Evolutionary conservation across 768 basidiomycete species (phyloP).

Genomic region (Infundibulicybe gibba): DNA sequence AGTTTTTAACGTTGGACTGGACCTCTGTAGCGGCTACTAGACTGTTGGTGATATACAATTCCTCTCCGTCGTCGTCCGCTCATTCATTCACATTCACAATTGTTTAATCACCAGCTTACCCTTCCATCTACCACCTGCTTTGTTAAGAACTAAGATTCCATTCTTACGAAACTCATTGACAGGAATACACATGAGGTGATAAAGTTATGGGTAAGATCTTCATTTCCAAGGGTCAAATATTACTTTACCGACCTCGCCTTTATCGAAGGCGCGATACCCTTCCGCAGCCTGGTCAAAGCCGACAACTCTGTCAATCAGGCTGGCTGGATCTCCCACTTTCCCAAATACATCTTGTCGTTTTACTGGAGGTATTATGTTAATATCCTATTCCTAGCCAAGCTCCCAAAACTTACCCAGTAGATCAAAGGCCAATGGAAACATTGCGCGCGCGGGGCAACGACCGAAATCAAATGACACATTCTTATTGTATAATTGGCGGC

Average conservation of each 20-base stretch:
- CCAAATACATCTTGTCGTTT: slow-evolving; percentile 74
- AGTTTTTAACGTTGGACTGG: too few relatives aligned
- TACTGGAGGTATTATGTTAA: slow-evolving; percentile 24
- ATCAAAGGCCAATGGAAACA: slow-evolving; percentile 71
- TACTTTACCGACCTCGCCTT: slow-evolving; percentile 70
- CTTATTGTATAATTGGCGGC: slow-evolving; percentile 63
- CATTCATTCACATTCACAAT: neutral
- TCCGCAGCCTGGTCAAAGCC: slow-evolving; percentile 52
- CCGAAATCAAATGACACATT: slow-evolving; percentile 82
- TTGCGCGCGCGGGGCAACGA: slow-evolving; percentile 74
- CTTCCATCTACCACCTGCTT: neutral
- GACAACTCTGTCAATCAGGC: slow-evolving; percentile 68
- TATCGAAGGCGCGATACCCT: slow-evolving; percentile 65
- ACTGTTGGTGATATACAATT: slow-evolving; percentile 31
- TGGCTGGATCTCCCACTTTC: slow-evolving; percentile 56
- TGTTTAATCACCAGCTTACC: neutral
- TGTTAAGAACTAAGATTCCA: too few relatives aligned
- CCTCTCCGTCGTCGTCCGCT: neutral
- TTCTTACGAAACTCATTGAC: neutral
- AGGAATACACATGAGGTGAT: neutral
- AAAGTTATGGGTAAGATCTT: neutral
- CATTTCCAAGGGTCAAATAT: slow-evolving; percentile 73
- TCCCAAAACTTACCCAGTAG: slow-evolving; percentile 40
- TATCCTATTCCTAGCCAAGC: too few relatives aligned
- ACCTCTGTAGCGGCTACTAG: slow-evolving; percentile 48